Percentiles rank a stretch among this genome's conserved stretches.
Evolutionary conservation across 495 filamentous ascomycete genomes (phyloP).

Genomic region (Talaromyces thailandensis): DNA sequence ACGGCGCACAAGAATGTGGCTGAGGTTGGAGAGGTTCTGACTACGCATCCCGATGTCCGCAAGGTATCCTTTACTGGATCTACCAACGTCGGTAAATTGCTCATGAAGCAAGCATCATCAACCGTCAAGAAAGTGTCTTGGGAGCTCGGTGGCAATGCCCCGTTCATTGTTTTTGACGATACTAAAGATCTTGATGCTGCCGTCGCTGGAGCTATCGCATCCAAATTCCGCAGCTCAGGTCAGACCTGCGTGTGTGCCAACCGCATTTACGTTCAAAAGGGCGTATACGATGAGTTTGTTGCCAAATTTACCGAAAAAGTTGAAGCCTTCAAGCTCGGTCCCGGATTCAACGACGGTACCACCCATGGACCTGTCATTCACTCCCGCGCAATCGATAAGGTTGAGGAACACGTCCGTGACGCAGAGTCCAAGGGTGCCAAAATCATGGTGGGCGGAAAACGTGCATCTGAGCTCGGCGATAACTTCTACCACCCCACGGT

Average conservation of each 20-base stretch:
- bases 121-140: constrained; percentile 44
- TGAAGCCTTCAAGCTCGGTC: constrained; percentile 55
- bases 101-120: constrained; percentile 39
- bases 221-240: constrained; percentile 41
- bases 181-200: constrained; percentile 36
- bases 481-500: constrained; percentile 73
- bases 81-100: constrained; percentile 37
- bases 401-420: constrained; percentile 60
- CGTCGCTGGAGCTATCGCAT: constrained; percentile 31
- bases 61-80: constrained; percentile 47
- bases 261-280: constrained; percentile 33
- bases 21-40: constrained; percentile 30
- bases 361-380: constrained; percentile 75
- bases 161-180: constrained; percentile 47
- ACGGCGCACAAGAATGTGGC: constrained; percentile 35
- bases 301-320: constrained; percentile 52
- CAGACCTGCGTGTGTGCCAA: constrained; percentile 47
- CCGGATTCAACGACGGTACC: constrained; percentile 51
- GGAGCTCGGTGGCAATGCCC: constrained; percentile 46
- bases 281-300: constrained; percentile 23
- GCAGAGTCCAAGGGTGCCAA: constrained; percentile 41
- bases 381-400: constrained; percentile 57
- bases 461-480: constrained; percentile 12
- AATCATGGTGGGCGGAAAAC: constrained; percentile 30
- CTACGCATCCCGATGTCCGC: constrained; percentile 26